Evolutionary conservation across 139 green algal genomes (phyloP).

Genomic region (Spirogloea muscicola): DNA sequence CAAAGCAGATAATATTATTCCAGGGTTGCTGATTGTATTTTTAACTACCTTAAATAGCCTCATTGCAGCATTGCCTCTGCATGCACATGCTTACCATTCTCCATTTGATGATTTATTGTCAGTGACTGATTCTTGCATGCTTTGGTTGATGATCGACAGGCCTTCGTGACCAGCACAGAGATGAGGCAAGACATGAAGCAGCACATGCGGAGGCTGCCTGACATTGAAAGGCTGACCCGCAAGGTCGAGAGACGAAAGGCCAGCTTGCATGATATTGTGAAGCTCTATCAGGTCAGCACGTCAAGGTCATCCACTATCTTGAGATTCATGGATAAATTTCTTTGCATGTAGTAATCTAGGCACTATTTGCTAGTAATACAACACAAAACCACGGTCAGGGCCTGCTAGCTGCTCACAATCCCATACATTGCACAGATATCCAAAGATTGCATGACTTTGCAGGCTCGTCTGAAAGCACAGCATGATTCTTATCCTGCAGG

Average conservation of each 20-base stretch:
- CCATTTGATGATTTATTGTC: no score
- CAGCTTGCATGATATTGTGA: constrained; percentile 80
- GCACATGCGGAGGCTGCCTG: constrained; percentile 76
- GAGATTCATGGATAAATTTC: neutral
- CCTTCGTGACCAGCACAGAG: constrained; percentile 64
- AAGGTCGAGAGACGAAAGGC: constrained; percentile 74
- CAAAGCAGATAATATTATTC: neutral
- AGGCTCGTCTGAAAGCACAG: no score
- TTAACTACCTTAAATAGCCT: no score
- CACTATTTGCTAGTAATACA: neutral
- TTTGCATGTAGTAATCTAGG: neutral
- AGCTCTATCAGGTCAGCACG: constrained; percentile 51
- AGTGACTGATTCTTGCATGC: no score
- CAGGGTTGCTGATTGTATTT: no score
- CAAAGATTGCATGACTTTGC: neutral
- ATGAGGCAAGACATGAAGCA: constrained; percentile 68
- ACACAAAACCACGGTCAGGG: no score
- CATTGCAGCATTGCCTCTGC: no score
- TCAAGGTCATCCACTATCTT: no score
- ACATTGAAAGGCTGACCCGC: constrained; percentile 80
- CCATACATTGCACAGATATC: no score
- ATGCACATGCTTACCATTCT: no score
- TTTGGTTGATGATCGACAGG: no score
- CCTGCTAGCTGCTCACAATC: no score
- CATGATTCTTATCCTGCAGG: constrained; percentile 21